Conservation (phyloP, 495 filamentous ascomycete species). For the Rhypophila decipiens region DNA sequence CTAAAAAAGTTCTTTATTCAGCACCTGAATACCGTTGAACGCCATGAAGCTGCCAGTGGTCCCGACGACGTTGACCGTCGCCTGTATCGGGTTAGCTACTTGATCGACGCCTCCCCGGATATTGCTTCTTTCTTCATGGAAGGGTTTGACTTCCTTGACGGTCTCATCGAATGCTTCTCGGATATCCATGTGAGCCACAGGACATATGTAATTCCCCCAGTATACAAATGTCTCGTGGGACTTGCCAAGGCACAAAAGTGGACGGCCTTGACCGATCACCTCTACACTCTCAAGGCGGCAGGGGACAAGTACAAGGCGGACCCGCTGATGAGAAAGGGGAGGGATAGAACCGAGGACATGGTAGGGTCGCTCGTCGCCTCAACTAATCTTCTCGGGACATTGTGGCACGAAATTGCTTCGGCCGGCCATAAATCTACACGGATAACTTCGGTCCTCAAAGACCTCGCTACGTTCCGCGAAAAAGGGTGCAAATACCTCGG, state of each 20-base stretch:
- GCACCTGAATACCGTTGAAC: slow-evolving; percentile 45
- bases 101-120: slow-evolving; percentile 48
- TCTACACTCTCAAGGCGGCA: slow-evolving; percentile 70
- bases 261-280: slow-evolving; percentile 68
- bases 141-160: slow-evolving; percentile 80
- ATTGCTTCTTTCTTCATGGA: slow-evolving; percentile 61
- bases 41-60: no score
- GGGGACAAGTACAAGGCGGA: slow-evolving; percentile 51
- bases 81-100: slow-evolving; percentile 40
- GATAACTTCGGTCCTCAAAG: slow-evolving; percentile 50
- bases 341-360: slow-evolving; percentile 48
- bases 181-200: slow-evolving; percentile 51
- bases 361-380: slow-evolving; percentile 57
- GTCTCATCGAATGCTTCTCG: slow-evolving; percentile 58
- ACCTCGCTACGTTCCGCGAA: slow-evolving; percentile 52
- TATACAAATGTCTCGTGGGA: slow-evolving; percentile 65
- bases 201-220: slow-evolving; percentile 57
- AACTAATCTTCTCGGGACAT: slow-evolving; percentile 49
- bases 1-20: slow-evolving; percentile 40
- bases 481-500: no score
- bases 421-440: slow-evolving; percentile 31
- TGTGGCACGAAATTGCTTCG: slow-evolving; percentile 39
- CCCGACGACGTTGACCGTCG: slow-evolving; percentile 39
- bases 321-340: no score
- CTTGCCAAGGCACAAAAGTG: slow-evolving; percentile 61